Conservation (phyloP, 164 flowering plant species). For the Umbellularia californica region DNA sequence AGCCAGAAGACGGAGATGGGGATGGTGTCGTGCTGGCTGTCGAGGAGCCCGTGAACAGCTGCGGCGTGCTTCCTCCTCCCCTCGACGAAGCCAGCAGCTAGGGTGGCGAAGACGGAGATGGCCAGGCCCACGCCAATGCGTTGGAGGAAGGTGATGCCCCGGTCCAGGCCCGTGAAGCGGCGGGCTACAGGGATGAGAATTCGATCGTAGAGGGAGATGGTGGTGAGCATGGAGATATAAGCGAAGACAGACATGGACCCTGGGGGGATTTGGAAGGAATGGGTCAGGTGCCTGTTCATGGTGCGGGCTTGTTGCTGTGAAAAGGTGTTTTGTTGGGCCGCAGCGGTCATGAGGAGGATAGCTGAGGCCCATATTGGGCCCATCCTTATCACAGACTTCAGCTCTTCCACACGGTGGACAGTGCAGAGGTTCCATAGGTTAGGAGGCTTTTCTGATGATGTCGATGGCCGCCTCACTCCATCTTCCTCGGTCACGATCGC, state of each 20-base stretch:
- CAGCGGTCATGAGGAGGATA: constrained; percentile 63
- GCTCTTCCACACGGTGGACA: constrained; percentile 78
- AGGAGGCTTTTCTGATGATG: constrained; percentile 24
- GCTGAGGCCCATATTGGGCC: constrained; percentile 88
- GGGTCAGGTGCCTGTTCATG: constrained; percentile 60
- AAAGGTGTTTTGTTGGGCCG: constrained; percentile 72
- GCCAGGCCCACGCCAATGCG: constrained; percentile 70
- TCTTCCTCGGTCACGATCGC: constrained; percentile 62
- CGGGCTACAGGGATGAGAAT: constrained; percentile 49
- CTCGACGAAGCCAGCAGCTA: constrained; percentile 67
- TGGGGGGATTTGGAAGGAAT: constrained; percentile 67
- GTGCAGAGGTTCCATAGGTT: constrained; percentile 68
- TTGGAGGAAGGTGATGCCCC: constrained; percentile 66
- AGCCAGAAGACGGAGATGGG: constrained; percentile 72
- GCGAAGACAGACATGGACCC: constrained; percentile 79
- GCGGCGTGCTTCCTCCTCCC: constrained; percentile 50
- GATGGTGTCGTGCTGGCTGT: constrained; percentile 20
- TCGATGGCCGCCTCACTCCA: not conserved
- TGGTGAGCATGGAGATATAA: constrained; percentile 47
- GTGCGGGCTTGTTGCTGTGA: constrained; percentile 72
- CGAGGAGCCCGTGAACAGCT: constrained; percentile 27
- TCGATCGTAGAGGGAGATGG: constrained; percentile 66
- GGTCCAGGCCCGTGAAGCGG: constrained; percentile 59
- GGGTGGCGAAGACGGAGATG: constrained; percentile 57
- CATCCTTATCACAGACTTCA: constrained; percentile 70